Base-by-base conservation (phyloP, 129 eudicot genomes). In the Smallanthus sonchifolius region DNA sequence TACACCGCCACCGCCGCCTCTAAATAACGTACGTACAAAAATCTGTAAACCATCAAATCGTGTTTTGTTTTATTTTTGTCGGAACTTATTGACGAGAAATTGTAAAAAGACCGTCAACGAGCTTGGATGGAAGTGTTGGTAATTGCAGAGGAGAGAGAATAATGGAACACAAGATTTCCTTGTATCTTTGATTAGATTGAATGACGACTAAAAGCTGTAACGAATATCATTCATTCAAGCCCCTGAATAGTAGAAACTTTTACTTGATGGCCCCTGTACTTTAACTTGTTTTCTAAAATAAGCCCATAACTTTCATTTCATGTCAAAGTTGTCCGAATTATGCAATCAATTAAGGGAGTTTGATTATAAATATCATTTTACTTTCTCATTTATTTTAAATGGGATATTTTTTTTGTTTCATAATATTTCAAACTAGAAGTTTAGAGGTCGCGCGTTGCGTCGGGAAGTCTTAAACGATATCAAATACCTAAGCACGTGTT, bases 11-110 rank as follows among this genome's bases (percentile, higher is more conserved):
- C 39, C 91, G 79, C 86, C 87, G 85, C 73, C 87, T 43, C 42
- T 88, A 86, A 47, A 80, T 77, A 77, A 86, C 96, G 77, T 84
- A 86, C 96, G 77, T 84, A 91, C 95, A 89, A 84, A 32, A 84
- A 76, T 68, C 85, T 88, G 86, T 87, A 81, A 42, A 73, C 86
- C 74, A 87, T 44, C 9, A 92, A 89, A 8, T 85, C 94, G 42
- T 86, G 73, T 85, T 17, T 80, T 79, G 81, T 84, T 17, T 80
- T 79, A 79, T 84, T 87, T 37, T 69, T 62, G 49, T 88, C 83
- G 2, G 83, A 72, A 24, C 47, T 72, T 60, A 86, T 74, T 79
- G 84, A 84, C 40, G 85, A 83, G 43, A 88, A 83, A 4, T 84
- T 85, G 60, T 86, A 85, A 28, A 28, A 10, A 45, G 78, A 69